phyloP scores from a whole-genome alignment of 768 basidiomycete genomes.

The Tricholoma matsutake region DNA sequence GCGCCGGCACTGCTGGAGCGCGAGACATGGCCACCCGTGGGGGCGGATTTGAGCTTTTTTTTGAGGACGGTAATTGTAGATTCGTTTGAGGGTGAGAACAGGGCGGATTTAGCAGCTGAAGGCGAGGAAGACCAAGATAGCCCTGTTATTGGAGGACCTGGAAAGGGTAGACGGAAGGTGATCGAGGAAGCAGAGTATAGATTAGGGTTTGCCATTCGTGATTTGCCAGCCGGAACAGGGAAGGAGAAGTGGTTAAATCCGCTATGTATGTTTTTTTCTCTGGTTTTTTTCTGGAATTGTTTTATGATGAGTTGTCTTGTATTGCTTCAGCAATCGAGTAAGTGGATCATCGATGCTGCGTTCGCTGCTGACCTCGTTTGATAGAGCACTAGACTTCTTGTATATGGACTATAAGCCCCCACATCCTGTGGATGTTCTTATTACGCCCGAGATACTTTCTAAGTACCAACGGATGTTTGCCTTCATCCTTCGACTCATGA shows the following conservation, averaged over 20 bases:
- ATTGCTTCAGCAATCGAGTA: slow-evolving; percentile 44
- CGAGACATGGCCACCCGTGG: slow-evolving; percentile 84
- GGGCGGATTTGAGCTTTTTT: slow-evolving; percentile 79
- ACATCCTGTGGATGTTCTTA: slow-evolving; percentile 66
- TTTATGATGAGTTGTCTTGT: neutral
- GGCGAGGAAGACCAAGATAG: slow-evolving; percentile 9
- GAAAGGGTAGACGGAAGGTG: slow-evolving; percentile 22
- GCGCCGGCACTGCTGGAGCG: slow-evolving; percentile 69
- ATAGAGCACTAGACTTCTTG: slow-evolving; percentile 83
- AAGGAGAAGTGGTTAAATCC: slow-evolving; percentile 82
- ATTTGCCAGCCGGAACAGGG: slow-evolving; percentile 60
- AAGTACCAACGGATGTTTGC: slow-evolving; percentile 87
- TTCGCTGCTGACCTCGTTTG: slow-evolving; percentile 10
- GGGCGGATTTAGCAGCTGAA: slow-evolving; percentile 20
- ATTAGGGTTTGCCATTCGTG: slow-evolving; percentile 81
- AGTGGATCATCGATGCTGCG: neutral
- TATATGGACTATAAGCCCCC: slow-evolving; percentile 92
- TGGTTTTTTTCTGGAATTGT: neutral
- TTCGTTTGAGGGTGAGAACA: slow-evolving; percentile 46
- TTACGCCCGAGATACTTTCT: slow-evolving; percentile 66
- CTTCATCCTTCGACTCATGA: slow-evolving; percentile 71
- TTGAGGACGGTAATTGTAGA: slow-evolving; percentile 84
- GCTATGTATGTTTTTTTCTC: slow-evolving; percentile 51
- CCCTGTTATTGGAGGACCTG: slow-evolving; percentile 10
- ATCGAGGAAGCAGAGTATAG: slow-evolving; percentile 68